Evolutionary conservation across 805 yeast species (phyloP).

Genomic region (Debaryomyces hansenii): DNA sequence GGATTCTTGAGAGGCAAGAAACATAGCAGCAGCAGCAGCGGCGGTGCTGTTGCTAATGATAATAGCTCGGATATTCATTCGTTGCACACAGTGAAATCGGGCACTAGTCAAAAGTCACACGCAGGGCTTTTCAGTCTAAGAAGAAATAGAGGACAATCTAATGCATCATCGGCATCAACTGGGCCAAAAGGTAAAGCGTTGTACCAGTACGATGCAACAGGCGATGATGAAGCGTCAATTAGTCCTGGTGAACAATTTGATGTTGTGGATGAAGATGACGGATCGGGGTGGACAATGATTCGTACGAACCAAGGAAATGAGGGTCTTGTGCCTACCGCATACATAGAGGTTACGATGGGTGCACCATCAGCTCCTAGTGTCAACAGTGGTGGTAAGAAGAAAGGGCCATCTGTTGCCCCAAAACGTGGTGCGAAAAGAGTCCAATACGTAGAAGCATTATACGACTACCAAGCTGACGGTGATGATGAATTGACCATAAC

Average conservation of each 20-base stretch:
- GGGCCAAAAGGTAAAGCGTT: constrained; percentile 48
- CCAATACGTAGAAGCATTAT: constrained; percentile 65
- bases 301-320: constrained; percentile 37
- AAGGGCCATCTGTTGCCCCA: constrained; percentile 82
- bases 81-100: constrained; percentile 32
- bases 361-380: constrained; percentile 8
- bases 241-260: constrained; percentile 59
- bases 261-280: constrained; percentile 72
- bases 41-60: constrained; percentile 7
- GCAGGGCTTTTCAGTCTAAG: constrained; percentile 40
- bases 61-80: constrained; percentile 29
- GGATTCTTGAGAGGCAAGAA: constrained; percentile 48
- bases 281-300: constrained; percentile 89
- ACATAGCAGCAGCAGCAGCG: constrained; percentile 5
- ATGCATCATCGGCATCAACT: constrained; percentile 19
- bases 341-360: constrained; percentile 48
- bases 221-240: constrained; percentile 72
- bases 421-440: constrained; percentile 68
- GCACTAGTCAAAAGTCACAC: constrained; percentile 25
- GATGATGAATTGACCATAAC: constrained; percentile 72
- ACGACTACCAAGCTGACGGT: constrained; percentile 75
- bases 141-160: constrained; percentile 26
- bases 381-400: constrained; percentile 31
- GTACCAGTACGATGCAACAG: constrained; percentile 65
- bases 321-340: constrained; percentile 87